These are phyloP conservation scores for Trypanosoma congolense DNA, from an alignment of 208 protist species.

Conservation along the genomic window DNA sequence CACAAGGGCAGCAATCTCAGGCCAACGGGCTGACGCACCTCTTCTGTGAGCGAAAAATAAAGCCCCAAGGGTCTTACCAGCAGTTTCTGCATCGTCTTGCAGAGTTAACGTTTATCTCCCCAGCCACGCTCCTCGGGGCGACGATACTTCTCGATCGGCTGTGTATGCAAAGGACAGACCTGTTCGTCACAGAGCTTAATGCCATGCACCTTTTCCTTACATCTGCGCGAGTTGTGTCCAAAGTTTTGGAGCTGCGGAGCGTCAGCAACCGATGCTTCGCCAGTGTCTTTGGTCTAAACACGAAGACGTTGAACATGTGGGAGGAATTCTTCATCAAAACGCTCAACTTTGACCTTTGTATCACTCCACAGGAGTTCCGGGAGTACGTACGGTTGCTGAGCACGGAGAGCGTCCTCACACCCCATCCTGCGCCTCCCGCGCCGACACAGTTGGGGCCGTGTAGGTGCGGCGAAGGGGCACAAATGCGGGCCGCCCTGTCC, in stretches of 20 bases:
- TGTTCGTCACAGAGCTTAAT: constrained; percentile 61
- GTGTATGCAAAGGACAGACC: constrained; percentile 39
- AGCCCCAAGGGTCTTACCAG: constrained; percentile 23
- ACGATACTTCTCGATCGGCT: constrained; percentile 84
- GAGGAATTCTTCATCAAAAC: constrained; percentile 69
- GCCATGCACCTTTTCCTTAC: constrained; percentile 70
- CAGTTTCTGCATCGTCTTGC: constrained; percentile 34
- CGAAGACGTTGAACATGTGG: constrained; percentile 61
- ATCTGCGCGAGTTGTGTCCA: constrained; percentile 71
- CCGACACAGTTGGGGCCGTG: no score
- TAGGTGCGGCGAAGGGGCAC: no score
- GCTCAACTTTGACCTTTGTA: constrained; percentile 72
- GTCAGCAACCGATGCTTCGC: constrained; percentile 88
- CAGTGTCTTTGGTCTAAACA: constrained; percentile 53
- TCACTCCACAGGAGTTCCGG: constrained; percentile 68
- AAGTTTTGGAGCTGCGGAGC: constrained; percentile 81
- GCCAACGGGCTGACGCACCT: constrained; percentile 5
- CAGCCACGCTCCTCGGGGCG: constrained; percentile 59
- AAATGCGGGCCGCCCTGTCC: no score
- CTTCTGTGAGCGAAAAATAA: constrained; percentile 9
- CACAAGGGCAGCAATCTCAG: constrained; percentile 12
- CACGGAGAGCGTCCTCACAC: constrained; percentile 7
- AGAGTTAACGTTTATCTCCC: constrained; percentile 83
- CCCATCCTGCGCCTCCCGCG: neutral
- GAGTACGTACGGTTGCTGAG: constrained; percentile 54